phyloP scores from a whole-genome alignment of 306 rosid genomes.

The barrel medic (Medicago truncatula) region MtrunA17r5.0-ANR NC_053046.1:19885501-19886000 shows the following conservation, averaged over 20 bases:
- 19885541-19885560: slow-evolving; percentile 76
- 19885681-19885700: slow-evolving; percentile 76
- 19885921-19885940: slow-evolving; percentile 81
- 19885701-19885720: slow-evolving; percentile 73
- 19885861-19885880: slow-evolving; percentile 79
- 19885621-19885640: slow-evolving; percentile 86
- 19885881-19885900: slow-evolving; percentile 81
- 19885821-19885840: slow-evolving; percentile 75
- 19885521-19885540: slow-evolving; percentile 85
- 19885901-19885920: slow-evolving; percentile 79
- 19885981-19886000: slow-evolving; percentile 74
- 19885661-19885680: slow-evolving; percentile 86
- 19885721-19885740: slow-evolving; percentile 87
- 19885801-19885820: slow-evolving; percentile 65
- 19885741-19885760: slow-evolving; percentile 82
- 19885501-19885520: slow-evolving; percentile 77
- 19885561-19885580: slow-evolving; percentile 89
- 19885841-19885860: slow-evolving; percentile 88
- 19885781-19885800: slow-evolving; percentile 86
- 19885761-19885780: slow-evolving; percentile 71
- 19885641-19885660: slow-evolving; percentile 79
- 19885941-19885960: slow-evolving; percentile 86
- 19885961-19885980: slow-evolving; percentile 88
- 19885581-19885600: slow-evolving; percentile 80
- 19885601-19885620: slow-evolving; percentile 83